Conservation (phyloP, 768 basidiomycete genomes). For the Auricularia cornea region DNA sequence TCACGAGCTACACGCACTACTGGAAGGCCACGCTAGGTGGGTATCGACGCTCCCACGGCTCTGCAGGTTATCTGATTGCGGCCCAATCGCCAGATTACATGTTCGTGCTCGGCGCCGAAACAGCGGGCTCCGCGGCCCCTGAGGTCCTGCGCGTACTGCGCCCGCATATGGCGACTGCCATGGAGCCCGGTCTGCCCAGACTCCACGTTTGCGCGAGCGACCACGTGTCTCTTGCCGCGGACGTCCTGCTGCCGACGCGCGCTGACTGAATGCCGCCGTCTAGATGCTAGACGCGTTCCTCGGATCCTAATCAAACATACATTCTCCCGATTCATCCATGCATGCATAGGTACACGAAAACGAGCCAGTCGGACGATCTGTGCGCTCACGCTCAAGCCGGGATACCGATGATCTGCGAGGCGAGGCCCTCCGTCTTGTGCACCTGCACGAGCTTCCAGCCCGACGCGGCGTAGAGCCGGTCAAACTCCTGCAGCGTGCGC, state of each 20-base stretch:
- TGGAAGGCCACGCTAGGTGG: constrained; percentile 77
- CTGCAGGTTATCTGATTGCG: not conserved
- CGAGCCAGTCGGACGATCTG: not conserved
- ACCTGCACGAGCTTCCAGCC: constrained; percentile 22
- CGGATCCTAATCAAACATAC: too few relatives aligned
- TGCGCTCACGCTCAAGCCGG: not conserved
- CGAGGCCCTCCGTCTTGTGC: constrained; percentile 1
- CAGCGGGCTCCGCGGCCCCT: constrained; percentile 6
- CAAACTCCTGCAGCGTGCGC: constrained; percentile 17
- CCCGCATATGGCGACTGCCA: constrained; percentile 48
- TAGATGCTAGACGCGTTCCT: too few relatives aligned
- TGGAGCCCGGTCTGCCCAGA: constrained; percentile 72
- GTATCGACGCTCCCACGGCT: constrained; percentile 7
- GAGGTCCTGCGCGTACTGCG: constrained; percentile 44
- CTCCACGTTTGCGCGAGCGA: constrained; percentile 76
- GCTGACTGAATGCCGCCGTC: too few relatives aligned
- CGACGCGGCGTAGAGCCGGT: constrained; percentile 11
- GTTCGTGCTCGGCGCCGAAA: constrained; percentile 53
- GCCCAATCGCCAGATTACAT: constrained; percentile 65
- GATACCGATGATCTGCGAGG: not conserved
- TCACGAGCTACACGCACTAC: constrained; percentile 82
- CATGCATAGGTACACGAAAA: not conserved
- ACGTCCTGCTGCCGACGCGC: constrained; percentile 29
- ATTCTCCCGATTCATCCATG: not conserved
- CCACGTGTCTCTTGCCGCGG: constrained; percentile 71